A percentile compares a stretch with the other conserved stretches of the same genome.
These are phyloP conservation scores for Kwoniella sp. DNA, from an alignment of 768 basidiomycete species.

Conservation along the genomic window DNA sequence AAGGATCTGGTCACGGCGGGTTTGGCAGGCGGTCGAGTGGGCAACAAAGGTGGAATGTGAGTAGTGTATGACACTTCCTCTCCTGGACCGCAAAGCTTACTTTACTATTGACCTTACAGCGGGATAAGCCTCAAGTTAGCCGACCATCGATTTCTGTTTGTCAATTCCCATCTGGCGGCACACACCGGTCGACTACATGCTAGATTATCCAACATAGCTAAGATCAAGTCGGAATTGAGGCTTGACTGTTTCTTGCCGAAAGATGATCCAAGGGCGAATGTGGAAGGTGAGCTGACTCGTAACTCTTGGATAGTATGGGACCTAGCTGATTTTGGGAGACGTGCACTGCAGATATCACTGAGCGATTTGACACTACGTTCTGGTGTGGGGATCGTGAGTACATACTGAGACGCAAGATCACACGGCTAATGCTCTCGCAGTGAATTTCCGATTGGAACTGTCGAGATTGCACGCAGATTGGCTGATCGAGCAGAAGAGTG, in stretches of 20 bases:
- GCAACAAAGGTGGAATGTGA: constrained; percentile 84
- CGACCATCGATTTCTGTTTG: constrained; percentile 79
- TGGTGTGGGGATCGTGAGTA: constrained; percentile 73
- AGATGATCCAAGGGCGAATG: constrained; percentile 29
- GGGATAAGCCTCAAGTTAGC: constrained; percentile 84
- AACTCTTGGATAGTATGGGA: background rate
- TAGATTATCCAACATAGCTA: constrained; percentile 79
- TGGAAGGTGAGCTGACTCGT: constrained; percentile 8
- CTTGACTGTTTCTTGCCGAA: constrained; percentile 74
- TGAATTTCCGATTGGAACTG: constrained; percentile 87
- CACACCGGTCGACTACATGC: constrained; percentile 62
- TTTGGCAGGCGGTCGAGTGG: constrained; percentile 83
- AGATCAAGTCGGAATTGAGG: constrained; percentile 81
- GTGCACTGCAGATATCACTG: constrained; percentile 66
- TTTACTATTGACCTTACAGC: constrained; percentile 12
- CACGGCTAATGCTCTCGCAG: background rate
- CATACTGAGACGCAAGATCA: background rate
- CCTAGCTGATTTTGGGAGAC: constrained; percentile 18
- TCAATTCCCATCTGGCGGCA: constrained; percentile 87
- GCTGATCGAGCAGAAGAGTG: constrained; percentile 80
- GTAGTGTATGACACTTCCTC: background rate
- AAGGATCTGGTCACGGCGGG: constrained; percentile 85
- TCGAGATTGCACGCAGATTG: constrained; percentile 92
- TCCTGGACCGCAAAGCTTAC: background rate
- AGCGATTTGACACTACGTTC: constrained; percentile 86